phyloP scores from a whole-genome alignment of 441 rosid species.

The Gossypium gossypioides region DNA sequence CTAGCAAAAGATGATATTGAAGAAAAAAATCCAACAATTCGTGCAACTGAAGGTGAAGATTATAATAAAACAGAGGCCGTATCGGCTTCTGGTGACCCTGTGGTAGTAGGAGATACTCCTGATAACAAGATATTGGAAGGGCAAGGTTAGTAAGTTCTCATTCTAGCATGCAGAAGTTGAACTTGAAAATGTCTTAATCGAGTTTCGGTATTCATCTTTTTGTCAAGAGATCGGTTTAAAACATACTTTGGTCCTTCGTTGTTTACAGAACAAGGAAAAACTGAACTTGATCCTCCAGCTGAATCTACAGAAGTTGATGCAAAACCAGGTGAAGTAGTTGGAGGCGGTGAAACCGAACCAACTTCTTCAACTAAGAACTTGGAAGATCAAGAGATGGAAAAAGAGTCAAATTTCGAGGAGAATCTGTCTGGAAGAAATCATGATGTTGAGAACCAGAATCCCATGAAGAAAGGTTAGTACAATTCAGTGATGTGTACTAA shows the following conservation, averaged over 20 bases:
- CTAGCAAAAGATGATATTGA: slow-evolving; percentile 11
- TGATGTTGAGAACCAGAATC: slow-evolving; percentile 15
- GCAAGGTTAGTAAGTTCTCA: slow-evolving; percentile 14
- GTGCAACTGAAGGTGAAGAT: slow-evolving; percentile 1
- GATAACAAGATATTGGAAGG: neutral
- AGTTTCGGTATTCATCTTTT: neutral
- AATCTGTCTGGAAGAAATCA: slow-evolving; percentile 5
- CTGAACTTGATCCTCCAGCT: slow-evolving; percentile 18
- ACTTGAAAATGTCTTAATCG: neutral
- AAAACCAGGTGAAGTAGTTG: slow-evolving; percentile 11
- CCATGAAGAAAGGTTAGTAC: slow-evolving; percentile 24
- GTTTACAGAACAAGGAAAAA: slow-evolving; percentile 21
- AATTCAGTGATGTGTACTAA: neutral
- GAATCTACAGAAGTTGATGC: slow-evolving; percentile 15
- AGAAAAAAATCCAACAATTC: neutral
- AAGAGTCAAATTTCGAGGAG: slow-evolving; percentile 3
- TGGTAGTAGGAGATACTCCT: neutral
- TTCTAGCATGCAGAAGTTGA: neutral
- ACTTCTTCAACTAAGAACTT: neutral
- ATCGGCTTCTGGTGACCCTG: neutral
- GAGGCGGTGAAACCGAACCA: slow-evolving; percentile 6
- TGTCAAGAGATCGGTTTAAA: neutral
- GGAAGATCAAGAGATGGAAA: slow-evolving; percentile 12
- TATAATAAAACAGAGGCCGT: neutral
- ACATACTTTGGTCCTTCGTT: neutral